Conservation (phyloP, 306 rosid genomes). For the Citrullus amarus region DNA sequence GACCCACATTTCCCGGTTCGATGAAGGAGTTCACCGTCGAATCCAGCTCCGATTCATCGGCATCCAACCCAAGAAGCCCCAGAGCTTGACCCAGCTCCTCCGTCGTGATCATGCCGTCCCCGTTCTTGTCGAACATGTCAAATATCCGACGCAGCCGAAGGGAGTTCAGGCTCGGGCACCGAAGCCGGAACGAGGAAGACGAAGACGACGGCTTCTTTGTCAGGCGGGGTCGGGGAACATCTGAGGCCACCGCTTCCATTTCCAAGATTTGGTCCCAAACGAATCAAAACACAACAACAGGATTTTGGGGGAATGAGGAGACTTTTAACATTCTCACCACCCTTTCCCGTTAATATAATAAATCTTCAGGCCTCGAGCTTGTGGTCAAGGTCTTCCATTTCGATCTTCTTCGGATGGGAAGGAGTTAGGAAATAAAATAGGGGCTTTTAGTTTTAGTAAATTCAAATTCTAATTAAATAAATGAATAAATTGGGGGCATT, state of each 20-base stretch:
- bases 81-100: conserved; percentile 50
- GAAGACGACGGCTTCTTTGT: conserved; percentile 9
- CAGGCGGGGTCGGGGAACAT: not conserved
- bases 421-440: not conserved
- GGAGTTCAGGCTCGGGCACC: conserved; percentile 41
- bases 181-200: conserved; percentile 44
- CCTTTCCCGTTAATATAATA: not conserved
- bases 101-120: conserved; percentile 39
- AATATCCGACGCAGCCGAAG: conserved; percentile 64
- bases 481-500: no score
- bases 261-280: not conserved
- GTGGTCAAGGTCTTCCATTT: not conserved
- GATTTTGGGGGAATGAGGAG: no score
- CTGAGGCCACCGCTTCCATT: conserved; percentile 18
- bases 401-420: not conserved
- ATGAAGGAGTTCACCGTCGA: conserved; percentile 28
- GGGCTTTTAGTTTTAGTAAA: not conserved
- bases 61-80: conserved; percentile 38
- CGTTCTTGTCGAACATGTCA: conserved; percentile 62
- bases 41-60: conserved; percentile 35
- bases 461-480: no score
- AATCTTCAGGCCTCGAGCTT: no score
- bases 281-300: no score
- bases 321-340: not conserved
- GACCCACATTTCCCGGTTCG: conserved; percentile 37